Evolutionary conservation across 2,329 filamentous ascomycete genomes (phyloP).

Genomic region (Paramyrothecium sp.): DNA sequence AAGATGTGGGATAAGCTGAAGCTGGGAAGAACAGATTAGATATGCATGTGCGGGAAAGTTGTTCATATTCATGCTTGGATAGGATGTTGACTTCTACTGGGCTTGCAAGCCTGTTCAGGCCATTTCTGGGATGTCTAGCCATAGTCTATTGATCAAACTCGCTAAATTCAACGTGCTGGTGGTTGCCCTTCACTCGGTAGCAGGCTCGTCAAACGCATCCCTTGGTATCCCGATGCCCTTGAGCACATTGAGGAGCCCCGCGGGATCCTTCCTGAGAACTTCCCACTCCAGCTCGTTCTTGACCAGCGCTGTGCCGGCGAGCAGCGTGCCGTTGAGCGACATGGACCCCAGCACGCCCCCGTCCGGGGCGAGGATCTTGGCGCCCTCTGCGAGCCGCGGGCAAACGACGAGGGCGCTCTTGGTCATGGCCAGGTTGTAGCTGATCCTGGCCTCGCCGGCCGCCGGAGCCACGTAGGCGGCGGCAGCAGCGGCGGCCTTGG

Average conservation of each 20-base stretch:
- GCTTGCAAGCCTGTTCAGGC: too few relatives aligned
- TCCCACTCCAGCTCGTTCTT: conserved; percentile 60
- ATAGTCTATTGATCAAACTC: too few relatives aligned
- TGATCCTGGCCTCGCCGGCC: conserved; percentile 48
- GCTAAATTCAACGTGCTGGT: too few relatives aligned
- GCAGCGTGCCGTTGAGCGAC: conserved; percentile 59
- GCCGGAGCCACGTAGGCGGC: conserved; percentile 17
- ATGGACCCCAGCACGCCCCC: conserved; percentile 39
- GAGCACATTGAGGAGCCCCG: conserved; percentile 18
- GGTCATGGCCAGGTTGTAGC: conserved; percentile 65
- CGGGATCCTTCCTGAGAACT: conserved; percentile 39
- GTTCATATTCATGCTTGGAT: neutral
- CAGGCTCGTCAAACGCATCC: neutral
- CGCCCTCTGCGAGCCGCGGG: conserved; percentile 53
- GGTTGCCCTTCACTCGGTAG: neutral
- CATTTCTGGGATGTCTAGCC: too few relatives aligned
- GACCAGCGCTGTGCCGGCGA: conserved; percentile 63
- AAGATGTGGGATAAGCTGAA: conserved; percentile 53
- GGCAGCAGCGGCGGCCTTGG: neutral
- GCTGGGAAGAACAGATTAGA: neutral
- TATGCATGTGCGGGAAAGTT: neutral
- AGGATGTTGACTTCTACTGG: neutral
- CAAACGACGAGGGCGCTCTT: conserved; percentile 49
- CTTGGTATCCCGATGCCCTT: conserved; percentile 27
- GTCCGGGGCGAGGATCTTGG: conserved; percentile 22